These are phyloP conservation scores for Iodosphaeria phyllophila DNA, from an alignment of 2,329 filamentous ascomycete genomes.

Conservation along the genomic window DNA sequence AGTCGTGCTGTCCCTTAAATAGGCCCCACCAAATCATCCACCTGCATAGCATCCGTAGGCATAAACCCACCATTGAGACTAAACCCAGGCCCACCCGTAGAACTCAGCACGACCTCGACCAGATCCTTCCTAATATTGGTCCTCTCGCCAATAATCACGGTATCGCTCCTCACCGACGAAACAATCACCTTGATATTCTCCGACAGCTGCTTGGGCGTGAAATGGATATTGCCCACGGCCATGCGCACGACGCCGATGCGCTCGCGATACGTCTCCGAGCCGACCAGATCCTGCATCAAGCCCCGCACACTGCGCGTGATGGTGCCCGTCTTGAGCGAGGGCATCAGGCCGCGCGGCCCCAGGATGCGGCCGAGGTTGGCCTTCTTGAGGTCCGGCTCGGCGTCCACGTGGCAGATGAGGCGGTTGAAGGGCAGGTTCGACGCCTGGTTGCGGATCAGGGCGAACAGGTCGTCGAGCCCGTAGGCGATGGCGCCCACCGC, in stretches of 20 bases:
- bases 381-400: slow-evolving; percentile 62
- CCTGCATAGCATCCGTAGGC: slow-evolving; percentile 24
- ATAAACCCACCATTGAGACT: slow-evolving; percentile 67
- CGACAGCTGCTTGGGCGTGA: slow-evolving; percentile 71
- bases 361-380: slow-evolving; percentile 63
- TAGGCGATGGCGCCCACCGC: slow-evolving; percentile 65
- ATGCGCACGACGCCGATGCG: slow-evolving; percentile 67
- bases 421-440: slow-evolving; percentile 77
- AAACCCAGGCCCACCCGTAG: slow-evolving; percentile 73
- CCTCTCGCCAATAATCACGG: slow-evolving; percentile 41
- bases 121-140: slow-evolving; percentile 55
- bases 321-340: slow-evolving; percentile 70
- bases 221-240: slow-evolving; percentile 79
- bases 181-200: slow-evolving; percentile 70
- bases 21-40: background rate
- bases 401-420: slow-evolving; percentile 69
- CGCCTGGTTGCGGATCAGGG: slow-evolving; percentile 44
- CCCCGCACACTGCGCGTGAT: slow-evolving; percentile 63
- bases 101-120: slow-evolving; percentile 61
- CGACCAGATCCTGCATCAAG: slow-evolving; percentile 66
- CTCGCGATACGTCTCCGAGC: slow-evolving; percentile 77
- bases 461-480: slow-evolving; percentile 74
- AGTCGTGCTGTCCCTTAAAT: background rate
- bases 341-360: slow-evolving; percentile 85
- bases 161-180: slow-evolving; percentile 59